Evolutionary conservation across 2,329 filamentous ascomycete genomes (phyloP).

Genomic region (Calonectria fujianensis): DNA sequence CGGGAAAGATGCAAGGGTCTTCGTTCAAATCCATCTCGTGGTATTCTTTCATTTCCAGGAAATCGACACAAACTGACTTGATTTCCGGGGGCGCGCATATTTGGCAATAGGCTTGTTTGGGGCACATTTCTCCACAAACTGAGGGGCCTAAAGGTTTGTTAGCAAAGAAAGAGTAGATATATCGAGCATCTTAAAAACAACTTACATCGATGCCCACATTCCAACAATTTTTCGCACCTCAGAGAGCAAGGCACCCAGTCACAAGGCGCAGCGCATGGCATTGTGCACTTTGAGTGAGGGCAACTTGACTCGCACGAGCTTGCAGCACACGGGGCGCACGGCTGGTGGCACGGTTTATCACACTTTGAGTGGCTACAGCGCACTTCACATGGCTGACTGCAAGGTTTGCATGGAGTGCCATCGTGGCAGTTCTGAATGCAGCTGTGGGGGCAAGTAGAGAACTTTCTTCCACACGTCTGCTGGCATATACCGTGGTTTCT

Average conservation of each 20-base stretch:
- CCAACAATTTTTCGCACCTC: background rate
- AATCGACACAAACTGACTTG: slow-evolving; percentile 72
- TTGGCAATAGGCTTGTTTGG: background rate
- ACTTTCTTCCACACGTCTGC: background rate
- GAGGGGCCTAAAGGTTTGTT: background rate
- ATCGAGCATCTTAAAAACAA: no score
- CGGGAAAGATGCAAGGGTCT: slow-evolving; percentile 76
- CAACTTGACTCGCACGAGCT: slow-evolving; percentile 72
- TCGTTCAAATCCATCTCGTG: slow-evolving; percentile 74
- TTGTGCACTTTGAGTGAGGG: slow-evolving; percentile 69
- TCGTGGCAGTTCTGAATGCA: slow-evolving; percentile 3
- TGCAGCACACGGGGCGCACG: slow-evolving; percentile 6
- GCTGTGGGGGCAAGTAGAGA: slow-evolving; percentile 2
- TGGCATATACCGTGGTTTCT: background rate
- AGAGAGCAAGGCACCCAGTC: slow-evolving; percentile 78
- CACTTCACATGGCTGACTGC: background rate
- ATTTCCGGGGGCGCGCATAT: slow-evolving; percentile 57
- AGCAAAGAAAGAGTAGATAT: background rate
- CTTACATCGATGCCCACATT: slow-evolving; percentile 14
- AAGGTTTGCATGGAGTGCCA: background rate
- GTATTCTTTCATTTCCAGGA: slow-evolving; percentile 73
- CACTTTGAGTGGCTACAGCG: slow-evolving; percentile 11
- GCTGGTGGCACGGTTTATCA: slow-evolving; percentile 1
- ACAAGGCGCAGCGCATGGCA: slow-evolving; percentile 81
- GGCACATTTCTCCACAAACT: slow-evolving; percentile 9